Conservation (phyloP, 768 basidiomycete species). For the Suillus subaureus region DNA sequence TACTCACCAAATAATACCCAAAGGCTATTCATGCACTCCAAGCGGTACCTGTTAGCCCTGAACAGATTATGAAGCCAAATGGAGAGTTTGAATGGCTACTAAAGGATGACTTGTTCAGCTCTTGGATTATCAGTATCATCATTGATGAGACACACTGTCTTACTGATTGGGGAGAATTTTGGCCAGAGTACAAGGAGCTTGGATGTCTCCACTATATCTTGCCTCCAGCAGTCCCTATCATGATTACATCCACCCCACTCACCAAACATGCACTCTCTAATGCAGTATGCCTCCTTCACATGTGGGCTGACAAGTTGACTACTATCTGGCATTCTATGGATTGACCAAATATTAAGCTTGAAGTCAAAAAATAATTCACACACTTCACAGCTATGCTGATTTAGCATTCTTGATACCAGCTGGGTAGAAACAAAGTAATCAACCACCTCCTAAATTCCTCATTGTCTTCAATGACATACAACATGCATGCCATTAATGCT, state of each 20-base stretch:
- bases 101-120: conserved; percentile 15
- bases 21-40: conserved; percentile 12
- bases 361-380: too few relatives aligned
- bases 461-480: too few relatives aligned
- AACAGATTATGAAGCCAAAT: conserved; percentile 13
- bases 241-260: conserved; percentile 17
- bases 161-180: conserved; percentile 19
- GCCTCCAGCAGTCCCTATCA: conserved; percentile 10
- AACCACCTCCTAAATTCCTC: too few relatives aligned
- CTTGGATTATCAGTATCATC: conserved; percentile 17
- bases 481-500: too few relatives aligned
- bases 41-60: conserved; percentile 11
- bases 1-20: background rate
- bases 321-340: too few relatives aligned
- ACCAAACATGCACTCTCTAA: too few relatives aligned
- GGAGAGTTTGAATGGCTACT: conserved; percentile 16
- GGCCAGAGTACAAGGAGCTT: conserved; percentile 17
- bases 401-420: too few relatives aligned
- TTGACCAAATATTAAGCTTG: too few relatives aligned
- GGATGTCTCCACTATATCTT: conserved; percentile 18
- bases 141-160: conserved; percentile 26
- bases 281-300: too few relatives aligned
- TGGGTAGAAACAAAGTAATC: too few relatives aligned
- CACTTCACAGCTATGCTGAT: too few relatives aligned
- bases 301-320: too few relatives aligned